Percentiles rank a stretch among this genome's conserved stretches.
Conservation (phyloP, 2,329 filamentous ascomycete species). For the Xylaria hypoxylon region DNA sequence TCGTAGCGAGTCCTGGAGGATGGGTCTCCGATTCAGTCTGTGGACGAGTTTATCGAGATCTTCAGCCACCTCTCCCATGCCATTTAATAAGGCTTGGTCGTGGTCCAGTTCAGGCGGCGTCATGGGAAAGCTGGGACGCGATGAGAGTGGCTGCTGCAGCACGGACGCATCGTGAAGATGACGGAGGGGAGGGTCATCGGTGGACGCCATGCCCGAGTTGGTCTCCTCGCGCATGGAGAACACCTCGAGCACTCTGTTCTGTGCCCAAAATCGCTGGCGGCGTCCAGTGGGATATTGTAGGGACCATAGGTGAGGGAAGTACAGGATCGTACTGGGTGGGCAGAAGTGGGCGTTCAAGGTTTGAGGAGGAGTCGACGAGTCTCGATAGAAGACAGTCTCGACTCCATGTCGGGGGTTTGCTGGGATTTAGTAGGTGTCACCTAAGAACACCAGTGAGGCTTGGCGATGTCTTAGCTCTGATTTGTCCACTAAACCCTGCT, state of each 20-base stretch:
- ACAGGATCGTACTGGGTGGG: conserved; percentile 14
- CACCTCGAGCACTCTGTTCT: conserved; percentile 42
- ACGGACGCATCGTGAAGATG: conserved; percentile 23
- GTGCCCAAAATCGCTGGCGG: conserved; percentile 29
- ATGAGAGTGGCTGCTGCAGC: conserved; percentile 15
- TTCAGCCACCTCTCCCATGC: conserved; percentile 11
- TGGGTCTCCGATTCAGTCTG: conserved; percentile 31
- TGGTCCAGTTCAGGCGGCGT: conserved; percentile 25
- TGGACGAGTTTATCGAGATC: conserved; percentile 35
- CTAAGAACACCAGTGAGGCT: conserved; percentile 30
- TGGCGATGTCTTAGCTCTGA: conserved; percentile 27
- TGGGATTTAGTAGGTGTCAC: conserved; percentile 38
- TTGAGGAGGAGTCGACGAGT: conserved; percentile 22
- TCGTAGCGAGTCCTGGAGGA: conserved; percentile 34
- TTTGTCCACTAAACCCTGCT: conserved; percentile 15
- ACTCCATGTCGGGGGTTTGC: conserved; percentile 23
- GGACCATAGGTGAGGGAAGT: conserved; percentile 28
- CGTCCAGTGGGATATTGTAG: conserved; percentile 12
- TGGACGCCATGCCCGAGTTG: conserved; percentile 40
- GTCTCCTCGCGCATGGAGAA: conserved; percentile 44
- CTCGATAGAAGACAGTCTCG: conserved; percentile 21
- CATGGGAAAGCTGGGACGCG: conserved; percentile 14
- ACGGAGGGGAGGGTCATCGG: conserved; percentile 40
- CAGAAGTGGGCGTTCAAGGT: not conserved
- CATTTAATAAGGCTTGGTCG: conserved; percentile 4